Evolutionary conservation across 164 flowering plant species (phyloP), one percentile per base, ranked within the genome.

Genomic region (Malania oleifera): DNA sequence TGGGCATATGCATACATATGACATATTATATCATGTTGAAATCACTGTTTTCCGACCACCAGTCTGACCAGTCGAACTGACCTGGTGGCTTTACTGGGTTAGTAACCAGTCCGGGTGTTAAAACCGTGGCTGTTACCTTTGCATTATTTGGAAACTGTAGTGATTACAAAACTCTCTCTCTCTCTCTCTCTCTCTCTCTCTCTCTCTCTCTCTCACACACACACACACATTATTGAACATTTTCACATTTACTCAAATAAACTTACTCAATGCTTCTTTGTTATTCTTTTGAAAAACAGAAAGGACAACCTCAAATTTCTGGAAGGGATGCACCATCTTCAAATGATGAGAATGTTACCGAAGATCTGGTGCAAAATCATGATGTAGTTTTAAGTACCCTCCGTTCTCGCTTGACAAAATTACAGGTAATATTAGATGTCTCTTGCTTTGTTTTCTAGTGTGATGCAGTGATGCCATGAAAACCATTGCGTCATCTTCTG

Each of bases 371-470:
- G 86, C 81, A 76, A 67, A 75, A 64, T 71, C 98, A 93, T 75
- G 90, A 90, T 56, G 59, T 72, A 39, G 75, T 84, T 50, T 61
- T 88, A 63, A 87, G 80, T 70, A 81, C 79, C 34, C 80, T 87
- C 10, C 73, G 78, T 14, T 83, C 96, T 15, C 84, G 97, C 58
- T 67, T 90, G 59, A 83, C 98, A 54, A 93, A 90, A 64, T 67
- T 93, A 57, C 98, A 93, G 90, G 98, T 93, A 77, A 62, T 19
- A 26, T 62, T 43, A 34, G 14, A 15, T 31, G 15, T 17, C 23
- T 38, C 19, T 47, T 40, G 29, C 25, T 5, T n/a, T 11, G 24
- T 31, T 27, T 5, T 17, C 18, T 14, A 3, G 5, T 4, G 22
- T 52, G 26, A 17, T 35, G 37, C 17, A 24, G 10, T 40, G 14